Conservation (phyloP, 2,329 filamentous ascomycete species). For the Exophiala dermatitidis region DNA sequence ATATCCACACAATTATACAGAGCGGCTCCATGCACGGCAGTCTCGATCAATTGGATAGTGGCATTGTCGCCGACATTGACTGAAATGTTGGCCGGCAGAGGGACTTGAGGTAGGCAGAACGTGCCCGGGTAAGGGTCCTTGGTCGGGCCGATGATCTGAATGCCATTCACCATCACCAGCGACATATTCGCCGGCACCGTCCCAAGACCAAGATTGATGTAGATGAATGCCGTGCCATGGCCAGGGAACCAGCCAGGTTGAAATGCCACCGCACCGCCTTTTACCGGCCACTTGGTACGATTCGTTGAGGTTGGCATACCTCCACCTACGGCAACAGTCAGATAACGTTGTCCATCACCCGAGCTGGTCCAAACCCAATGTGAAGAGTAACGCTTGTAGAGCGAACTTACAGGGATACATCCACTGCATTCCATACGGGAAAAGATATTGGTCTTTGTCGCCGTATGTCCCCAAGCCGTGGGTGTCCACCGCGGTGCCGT, state of each 20-base stretch:
- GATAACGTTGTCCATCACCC: neutral
- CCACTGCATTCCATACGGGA: conserved; percentile 91
- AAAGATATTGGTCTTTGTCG: conserved; percentile 44
- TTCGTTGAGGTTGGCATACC: conserved; percentile 71
- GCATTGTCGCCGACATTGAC: conserved; percentile 78
- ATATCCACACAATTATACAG: conserved; percentile 91
- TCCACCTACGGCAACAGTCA: conserved; percentile 55
- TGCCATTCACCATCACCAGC: conserved; percentile 67
- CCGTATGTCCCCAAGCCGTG: conserved; percentile 43
- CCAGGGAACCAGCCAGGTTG: conserved; percentile 96
- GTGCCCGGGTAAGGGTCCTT: conserved; percentile 81
- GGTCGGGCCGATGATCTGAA: conserved; percentile 73
- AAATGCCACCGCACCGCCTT: conserved; percentile 77
- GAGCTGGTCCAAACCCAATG: conserved; percentile 1
- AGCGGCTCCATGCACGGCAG: conserved; percentile 73
- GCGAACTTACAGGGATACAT: conserved; percentile 74
- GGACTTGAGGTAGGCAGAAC: conserved; percentile 83
- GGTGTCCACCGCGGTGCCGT: conserved; percentile 49
- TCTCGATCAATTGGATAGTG: conserved; percentile 81
- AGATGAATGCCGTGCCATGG: conserved; percentile 72
- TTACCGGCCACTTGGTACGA: conserved; percentile 84
- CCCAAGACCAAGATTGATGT: conserved; percentile 84
- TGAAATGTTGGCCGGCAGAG: conserved; percentile 63
- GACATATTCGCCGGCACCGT: conserved; percentile 82
- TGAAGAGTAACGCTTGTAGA: neutral